Evolutionary conservation across 2,329 filamentous ascomycete genomes (phyloP).

Genomic region (Ceratocystis alfenasii): DNA sequence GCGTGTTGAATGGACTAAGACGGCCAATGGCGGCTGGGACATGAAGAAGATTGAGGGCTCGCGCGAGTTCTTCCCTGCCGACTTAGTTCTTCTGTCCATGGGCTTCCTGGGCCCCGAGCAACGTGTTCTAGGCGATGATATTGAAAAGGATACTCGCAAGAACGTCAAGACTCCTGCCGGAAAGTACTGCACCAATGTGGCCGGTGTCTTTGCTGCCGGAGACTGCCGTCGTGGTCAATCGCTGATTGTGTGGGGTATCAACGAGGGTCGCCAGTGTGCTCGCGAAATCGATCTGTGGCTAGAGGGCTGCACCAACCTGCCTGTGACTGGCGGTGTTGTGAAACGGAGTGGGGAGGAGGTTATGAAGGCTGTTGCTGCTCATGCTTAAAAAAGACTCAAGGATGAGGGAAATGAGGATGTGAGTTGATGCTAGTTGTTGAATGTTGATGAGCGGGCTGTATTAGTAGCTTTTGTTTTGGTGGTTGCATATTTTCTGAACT

Average conservation of each 20-base stretch:
- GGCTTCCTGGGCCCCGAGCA: constrained; percentile 92
- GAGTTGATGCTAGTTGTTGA: background rate
- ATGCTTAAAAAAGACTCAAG: constrained; percentile 22
- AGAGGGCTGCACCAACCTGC: constrained; percentile 64
- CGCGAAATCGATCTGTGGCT: constrained; percentile 86
- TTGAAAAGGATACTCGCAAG: constrained; percentile 86
- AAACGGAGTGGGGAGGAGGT: constrained; percentile 69
- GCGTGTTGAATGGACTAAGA: constrained; percentile 92
- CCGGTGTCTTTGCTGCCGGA: constrained; percentile 84
- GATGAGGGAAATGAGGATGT: background rate
- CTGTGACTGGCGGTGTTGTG: constrained; percentile 85
- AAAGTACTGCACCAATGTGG: constrained; percentile 76
- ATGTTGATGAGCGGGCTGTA: background rate
- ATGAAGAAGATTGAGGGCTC: constrained; percentile 95
- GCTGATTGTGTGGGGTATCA: constrained; percentile 96
- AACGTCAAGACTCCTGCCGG: constrained; percentile 89
- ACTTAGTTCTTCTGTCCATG: constrained; percentile 90
- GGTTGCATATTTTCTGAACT: background rate
- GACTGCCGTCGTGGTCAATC: constrained; percentile 93
- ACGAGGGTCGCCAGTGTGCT: constrained; percentile 86
- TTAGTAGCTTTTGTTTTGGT: background rate
- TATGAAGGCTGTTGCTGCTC: constrained; percentile 32
- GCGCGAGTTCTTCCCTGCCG: constrained; percentile 91
- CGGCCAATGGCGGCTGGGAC: constrained; percentile 80
- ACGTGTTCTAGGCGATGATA: constrained; percentile 70